Evolutionary conservation across 495 filamentous ascomycete species (phyloP), one percentile per base, ranked within the genome.

Genomic region (Aspergillus campestris): DNA sequence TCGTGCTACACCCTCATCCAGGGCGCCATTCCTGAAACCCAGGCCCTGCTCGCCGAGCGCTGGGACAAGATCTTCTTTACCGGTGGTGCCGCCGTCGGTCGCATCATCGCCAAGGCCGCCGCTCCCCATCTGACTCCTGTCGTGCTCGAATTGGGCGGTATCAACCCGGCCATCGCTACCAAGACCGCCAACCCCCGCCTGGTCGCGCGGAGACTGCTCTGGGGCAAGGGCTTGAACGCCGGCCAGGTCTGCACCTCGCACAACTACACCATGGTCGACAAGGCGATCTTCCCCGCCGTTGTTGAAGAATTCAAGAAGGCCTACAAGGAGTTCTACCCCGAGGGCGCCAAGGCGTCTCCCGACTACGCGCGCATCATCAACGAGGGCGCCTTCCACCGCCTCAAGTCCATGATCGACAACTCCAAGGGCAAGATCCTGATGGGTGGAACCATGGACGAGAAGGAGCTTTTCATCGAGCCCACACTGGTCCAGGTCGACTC

Each of bases 51-150:
- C 9, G 78, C 89, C 40, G 78, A 89, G 65, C 89, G 89, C 56
- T 98, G 89, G 88, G 90, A 94, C 65, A 95, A 95, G 74, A 91
- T 98, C 53, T 91, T 94, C 71, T 98, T 94, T 70, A 98, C 92
- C 11, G 92, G 92, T 37, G 78, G 76, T 50, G 68, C 73, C 8
- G 69, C 57, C 31, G 90, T 96, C 32, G 92, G 86, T 41, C 86
- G 74, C 38, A 91, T 97, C 65, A 81, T 98, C 52, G 80, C 89
- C 15, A 87, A 89, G 68, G 92, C 92, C 50, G 92, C 92, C 5
- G 91, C 92, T 33, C 86, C 92, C 63, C 83, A 87, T 33, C 70
- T 97, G 43, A 97, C 92, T 5, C 92, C 92, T 0, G 84, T 94
- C 14, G 74, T 79, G 31, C 77, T 96, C 44, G 92, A 97, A 67